Conservation (phyloP, 352 stramenopile genomes). For the Phytophthora sansomeana region DNA sequence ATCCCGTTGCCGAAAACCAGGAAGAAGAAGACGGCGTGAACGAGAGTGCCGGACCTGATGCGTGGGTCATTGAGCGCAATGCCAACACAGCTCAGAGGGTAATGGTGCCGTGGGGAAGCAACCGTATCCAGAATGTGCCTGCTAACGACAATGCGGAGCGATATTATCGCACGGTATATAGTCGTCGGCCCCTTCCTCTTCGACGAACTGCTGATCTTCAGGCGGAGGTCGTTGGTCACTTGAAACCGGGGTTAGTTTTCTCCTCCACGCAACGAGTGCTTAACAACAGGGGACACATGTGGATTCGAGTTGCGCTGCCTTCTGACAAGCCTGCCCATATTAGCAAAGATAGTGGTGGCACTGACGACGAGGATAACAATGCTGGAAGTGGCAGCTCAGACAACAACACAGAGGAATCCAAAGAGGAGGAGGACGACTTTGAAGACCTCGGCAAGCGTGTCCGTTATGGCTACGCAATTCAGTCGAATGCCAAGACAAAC, state of each 20-base stretch:
- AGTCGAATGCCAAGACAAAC: conserved; percentile 83
- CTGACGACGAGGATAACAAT: conserved; percentile 29
- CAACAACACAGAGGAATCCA: conserved; percentile 51
- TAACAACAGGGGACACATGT: conserved; percentile 67
- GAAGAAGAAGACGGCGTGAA: conserved; percentile 12
- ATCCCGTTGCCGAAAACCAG: conserved; percentile 27
- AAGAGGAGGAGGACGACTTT: conserved; percentile 44
- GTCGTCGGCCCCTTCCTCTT: conserved; percentile 58
- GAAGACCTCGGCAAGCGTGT: conserved; percentile 27
- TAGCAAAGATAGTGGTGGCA: conserved; percentile 5
- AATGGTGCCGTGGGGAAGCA: conserved; percentile 60
- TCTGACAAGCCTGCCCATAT: conserved; percentile 19
- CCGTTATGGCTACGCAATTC: conserved; percentile 73
- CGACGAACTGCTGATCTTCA: conserved; percentile 52
- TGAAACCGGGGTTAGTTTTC: conserved; percentile 63
- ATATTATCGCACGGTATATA: conserved; percentile 81
- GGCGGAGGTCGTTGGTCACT: conserved; percentile 62
- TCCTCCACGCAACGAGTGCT: conserved; percentile 58
- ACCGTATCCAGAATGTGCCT: conserved; percentile 38
- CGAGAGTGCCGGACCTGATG: conserved; percentile 35
- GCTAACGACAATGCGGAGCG: conserved; percentile 54
- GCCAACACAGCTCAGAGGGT: conserved; percentile 74
- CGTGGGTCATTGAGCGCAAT: conserved; percentile 83
- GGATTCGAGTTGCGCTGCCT: conserved; percentile 63
- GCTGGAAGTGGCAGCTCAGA: conserved; percentile 10